A percentile compares a stretch with the other conserved stretches of the same genome.
Evolutionary conservation across 768 basidiomycete species (phyloP).

Genomic region (Xerocomellus intermedius): DNA sequence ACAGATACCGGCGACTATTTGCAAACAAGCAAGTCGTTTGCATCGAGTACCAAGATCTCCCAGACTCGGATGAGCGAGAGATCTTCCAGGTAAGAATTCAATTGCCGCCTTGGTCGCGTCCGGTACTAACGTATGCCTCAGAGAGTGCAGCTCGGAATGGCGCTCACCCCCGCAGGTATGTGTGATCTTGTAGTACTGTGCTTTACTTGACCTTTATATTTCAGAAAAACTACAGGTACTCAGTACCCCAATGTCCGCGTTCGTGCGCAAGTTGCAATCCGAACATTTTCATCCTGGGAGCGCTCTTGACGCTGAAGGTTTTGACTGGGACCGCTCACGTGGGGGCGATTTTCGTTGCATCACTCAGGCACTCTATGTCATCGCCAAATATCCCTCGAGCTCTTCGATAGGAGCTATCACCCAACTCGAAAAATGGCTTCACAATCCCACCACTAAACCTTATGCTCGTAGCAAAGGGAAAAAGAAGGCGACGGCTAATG

Average conservation of each 20-base stretch:
- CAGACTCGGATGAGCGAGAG: constrained; percentile 58
- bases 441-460: constrained; percentile 16
- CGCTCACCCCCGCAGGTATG: constrained; percentile 66
- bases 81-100: constrained; percentile 61
- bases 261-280: constrained; percentile 56
- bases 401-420: constrained; percentile 31
- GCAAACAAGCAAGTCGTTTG: constrained; percentile 77
- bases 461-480: constrained; percentile 12
- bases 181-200: not conserved
- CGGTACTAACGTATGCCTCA: constrained; percentile 25
- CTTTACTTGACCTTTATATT: not conserved
- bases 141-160: constrained; percentile 79
- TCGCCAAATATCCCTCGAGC: constrained; percentile 43
- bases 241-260: constrained; percentile 51
- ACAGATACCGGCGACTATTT: constrained; percentile 56
- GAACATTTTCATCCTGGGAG: constrained; percentile 43
- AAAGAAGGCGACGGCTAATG: constrained; percentile 18
- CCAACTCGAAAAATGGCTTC: constrained; percentile 53
- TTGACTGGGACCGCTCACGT: constrained; percentile 51
- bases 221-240: constrained; percentile 70
- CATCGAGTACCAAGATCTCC: constrained; percentile 68
- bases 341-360: constrained; percentile 61
- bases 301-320: constrained; percentile 32
- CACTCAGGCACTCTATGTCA: constrained; percentile 50
- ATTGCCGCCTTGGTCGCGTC: not conserved